phyloP scores from a whole-genome alignment of 805 yeast species.

The Yarrowia sp. region DNA sequence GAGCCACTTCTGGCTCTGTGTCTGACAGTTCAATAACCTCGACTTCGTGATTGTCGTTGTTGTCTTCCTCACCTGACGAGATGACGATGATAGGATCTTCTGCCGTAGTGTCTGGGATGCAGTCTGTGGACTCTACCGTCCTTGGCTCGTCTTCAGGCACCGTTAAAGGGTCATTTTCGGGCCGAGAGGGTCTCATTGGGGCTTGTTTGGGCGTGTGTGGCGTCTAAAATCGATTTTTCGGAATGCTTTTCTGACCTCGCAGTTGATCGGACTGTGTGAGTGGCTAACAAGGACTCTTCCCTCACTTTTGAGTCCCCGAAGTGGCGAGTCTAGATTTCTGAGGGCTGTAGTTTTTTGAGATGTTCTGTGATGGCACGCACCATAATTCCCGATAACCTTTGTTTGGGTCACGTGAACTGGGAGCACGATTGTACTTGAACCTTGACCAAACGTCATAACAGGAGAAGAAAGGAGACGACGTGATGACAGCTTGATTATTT shows the following conservation, averaged over 20 bases:
- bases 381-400: slow-evolving; percentile 15
- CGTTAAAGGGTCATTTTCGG: not conserved
- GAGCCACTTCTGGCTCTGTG: not conserved
- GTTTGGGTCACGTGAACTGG: slow-evolving; percentile 15
- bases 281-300: slow-evolving; percentile 18
- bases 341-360: not conserved
- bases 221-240: not conserved
- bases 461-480: too few relatives aligned
- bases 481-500: too few relatives aligned
- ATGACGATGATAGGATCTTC: not conserved
- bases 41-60: not conserved
- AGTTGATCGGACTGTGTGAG: not conserved
- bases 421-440: not conserved
- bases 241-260: not conserved
- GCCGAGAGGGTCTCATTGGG: not conserved
- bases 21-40: slow-evolving; percentile 25
- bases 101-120: not conserved
- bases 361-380: slow-evolving; percentile 17
- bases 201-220: not conserved
- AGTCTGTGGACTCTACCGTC: not conserved
- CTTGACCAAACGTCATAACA: too few relatives aligned
- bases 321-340: not conserved
- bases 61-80: slow-evolving; percentile 28
- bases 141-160: not conserved
- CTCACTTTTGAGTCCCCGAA: slow-evolving; percentile 18